A percentile compares a stretch with the other conserved stretches of the same genome.
phyloP scores from a whole-genome alignment of 192 early-diverging fungal species.

The Spinellus fusiger region DNA sequence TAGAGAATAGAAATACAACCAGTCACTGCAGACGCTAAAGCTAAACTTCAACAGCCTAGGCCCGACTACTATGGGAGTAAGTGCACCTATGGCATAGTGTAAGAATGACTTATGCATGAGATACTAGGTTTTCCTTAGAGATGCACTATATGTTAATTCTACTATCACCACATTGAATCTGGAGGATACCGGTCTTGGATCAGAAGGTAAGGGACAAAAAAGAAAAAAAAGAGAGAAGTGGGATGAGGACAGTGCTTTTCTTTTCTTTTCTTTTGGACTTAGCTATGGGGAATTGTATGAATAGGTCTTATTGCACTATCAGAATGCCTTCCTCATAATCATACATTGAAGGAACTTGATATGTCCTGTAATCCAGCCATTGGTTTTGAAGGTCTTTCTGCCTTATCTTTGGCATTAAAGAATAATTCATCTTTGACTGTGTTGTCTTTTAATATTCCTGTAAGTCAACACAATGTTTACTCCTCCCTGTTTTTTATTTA shows the following conservation, averaged over 20 bases:
- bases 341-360: conserved; percentile 62
- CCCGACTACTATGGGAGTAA: conserved; percentile 28
- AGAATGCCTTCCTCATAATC: conserved; percentile 75
- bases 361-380: conserved; percentile 71
- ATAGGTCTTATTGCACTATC: conserved; percentile 67
- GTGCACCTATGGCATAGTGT: neutral
- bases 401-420: conserved; percentile 73
- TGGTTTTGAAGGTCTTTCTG: conserved; percentile 75
- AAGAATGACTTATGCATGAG: no score
- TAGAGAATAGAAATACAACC: conserved; percentile 41
- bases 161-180: conserved; percentile 40
- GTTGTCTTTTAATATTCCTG: conserved; percentile 36
- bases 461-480: conserved; percentile 46
- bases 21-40: conserved; percentile 36
- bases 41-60: conserved; percentile 35
- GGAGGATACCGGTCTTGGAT: conserved; percentile 4
- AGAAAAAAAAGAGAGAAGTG: neutral
- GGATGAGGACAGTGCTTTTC: neutral
- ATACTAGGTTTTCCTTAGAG: conserved; percentile 19
- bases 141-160: conserved; percentile 42
- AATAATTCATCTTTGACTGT: conserved; percentile 66
- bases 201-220: conserved; percentile 7
- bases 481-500: no score
- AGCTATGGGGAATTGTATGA: neutral
- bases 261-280: neutral